Base-by-base conservation (phyloP, 2,329 filamentous ascomycete species). In the Alternaria atra region DNA sequence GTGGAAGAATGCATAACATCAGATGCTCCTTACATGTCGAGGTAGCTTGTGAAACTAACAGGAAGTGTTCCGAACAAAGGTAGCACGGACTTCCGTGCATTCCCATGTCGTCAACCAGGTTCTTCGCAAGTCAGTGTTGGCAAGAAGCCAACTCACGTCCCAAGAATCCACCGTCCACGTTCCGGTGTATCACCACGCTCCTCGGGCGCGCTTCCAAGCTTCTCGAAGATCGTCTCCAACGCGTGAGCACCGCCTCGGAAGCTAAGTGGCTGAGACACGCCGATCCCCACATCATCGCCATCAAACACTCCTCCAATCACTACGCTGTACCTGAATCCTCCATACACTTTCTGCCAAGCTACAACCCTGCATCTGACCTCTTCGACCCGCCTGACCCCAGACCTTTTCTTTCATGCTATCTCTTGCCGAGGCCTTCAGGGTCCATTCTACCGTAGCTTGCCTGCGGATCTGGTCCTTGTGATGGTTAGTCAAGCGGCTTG, bases 261-360 rank as follows among this genome's bases (percentile, higher is more conserved):
- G 48, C 50, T 61, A 51, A 64, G 67, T 74, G 71, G 68, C 68
- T 61, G 55, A 34, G 25, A 30, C 39, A 50, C 55, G 69, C 65
- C 66, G 70, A 76, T 73, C 70, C 59, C 64, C 44, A 62, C 72
- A 75, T 76, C 72, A 74, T 76, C 62, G 57, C 47, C 43, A 51
- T 60, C 60, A 64, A 64, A 63, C 40, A 7, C 12, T n/a, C 50
- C 40, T n/a, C 74, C 68, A 77, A 77, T 76, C 69, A 74, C 35
- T 25, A 13, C 12, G 13, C 27, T 53, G 76, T 78, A 75, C 76
- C 76, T 78, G 74, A 68, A 58, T 63, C 44, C 44, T 29, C 48
- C 52, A 60, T 37, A 44, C 47, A 51, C 37, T 29, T 52, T 35
- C 46, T 15, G 42, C 58, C 58, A 58, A 48, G 54, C 30, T 35